Evolutionary conservation across 441 rosid genomes (phyloP).

Genomic region (Populus hybrid): DNA sequence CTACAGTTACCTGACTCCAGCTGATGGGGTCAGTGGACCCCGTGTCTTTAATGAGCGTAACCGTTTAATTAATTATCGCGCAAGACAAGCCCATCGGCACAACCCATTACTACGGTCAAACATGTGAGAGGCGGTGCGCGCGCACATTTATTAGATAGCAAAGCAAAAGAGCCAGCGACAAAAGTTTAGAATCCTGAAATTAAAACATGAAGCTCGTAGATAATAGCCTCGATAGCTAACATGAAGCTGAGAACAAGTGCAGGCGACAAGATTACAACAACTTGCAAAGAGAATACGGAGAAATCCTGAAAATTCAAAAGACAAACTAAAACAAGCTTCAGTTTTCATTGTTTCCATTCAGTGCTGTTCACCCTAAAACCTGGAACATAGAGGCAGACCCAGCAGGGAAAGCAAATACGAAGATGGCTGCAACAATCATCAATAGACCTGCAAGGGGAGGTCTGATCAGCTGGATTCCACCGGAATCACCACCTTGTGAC

Average conservation of each 20-base stretch:
- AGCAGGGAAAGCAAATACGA: conserved; percentile 25
- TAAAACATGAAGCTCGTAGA: neutral
- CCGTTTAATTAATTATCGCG: neutral
- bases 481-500: conserved; percentile 8
- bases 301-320: neutral
- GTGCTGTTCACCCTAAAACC: neutral
- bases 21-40: neutral
- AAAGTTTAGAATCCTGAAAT: neutral
- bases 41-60: neutral
- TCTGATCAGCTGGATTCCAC: conserved; percentile 12
- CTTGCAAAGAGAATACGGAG: neutral
- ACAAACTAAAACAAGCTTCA: neutral
- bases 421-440: conserved; percentile 26
- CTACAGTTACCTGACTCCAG: neutral
- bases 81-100: neutral
- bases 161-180: neutral
- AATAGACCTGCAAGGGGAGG: conserved; percentile 8
- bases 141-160: neutral
- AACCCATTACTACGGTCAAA: neutral
- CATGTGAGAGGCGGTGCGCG: neutral
- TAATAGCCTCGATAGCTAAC: neutral
- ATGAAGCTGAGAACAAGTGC: neutral
- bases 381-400: conserved; percentile 16
- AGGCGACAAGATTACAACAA: conserved; percentile 1
- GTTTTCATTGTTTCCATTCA: neutral